These are phyloP conservation scores for Botrytis fragariae DNA, from an alignment of 2,329 filamentous ascomycete species.

Conservation along the genomic window DNA sequence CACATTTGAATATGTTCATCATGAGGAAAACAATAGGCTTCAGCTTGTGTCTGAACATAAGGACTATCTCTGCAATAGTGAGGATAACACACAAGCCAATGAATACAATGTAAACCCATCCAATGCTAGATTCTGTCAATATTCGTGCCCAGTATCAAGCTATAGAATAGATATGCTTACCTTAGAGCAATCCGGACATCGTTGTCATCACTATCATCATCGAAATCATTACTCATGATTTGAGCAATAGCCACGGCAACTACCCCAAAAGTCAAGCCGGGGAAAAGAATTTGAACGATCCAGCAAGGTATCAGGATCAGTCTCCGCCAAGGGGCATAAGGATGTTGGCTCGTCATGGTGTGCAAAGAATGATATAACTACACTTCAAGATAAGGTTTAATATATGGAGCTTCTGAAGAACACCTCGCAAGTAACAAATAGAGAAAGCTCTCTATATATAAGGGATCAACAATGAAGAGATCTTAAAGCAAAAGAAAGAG, in stretches of 20 bases:
- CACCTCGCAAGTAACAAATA: neutral
- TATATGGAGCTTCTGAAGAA: neutral
- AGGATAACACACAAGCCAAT: conserved; percentile 26
- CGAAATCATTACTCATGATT: neutral
- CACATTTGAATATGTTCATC: conserved; percentile 29
- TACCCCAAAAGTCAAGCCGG: neutral
- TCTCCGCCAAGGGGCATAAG: conserved; percentile 19
- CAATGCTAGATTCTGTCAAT: conserved; percentile 11
- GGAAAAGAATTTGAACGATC: conserved; percentile 12
- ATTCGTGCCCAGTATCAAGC: no score
- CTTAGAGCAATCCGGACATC: neutral
- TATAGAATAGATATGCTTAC: neutral
- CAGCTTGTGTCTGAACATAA: conserved; percentile 29
- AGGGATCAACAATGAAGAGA: neutral
- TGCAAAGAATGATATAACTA: neutral
- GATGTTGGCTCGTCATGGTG: conserved; percentile 16
- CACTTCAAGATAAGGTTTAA: neutral
- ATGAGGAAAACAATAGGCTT: conserved; percentile 30
- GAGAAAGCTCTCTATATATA: neutral
- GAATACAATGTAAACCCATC: conserved; percentile 3
- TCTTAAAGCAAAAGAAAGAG: neutral
- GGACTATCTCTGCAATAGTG: conserved; percentile 32
- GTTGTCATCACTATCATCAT: neutral
- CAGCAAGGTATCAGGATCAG: conserved; percentile 16
- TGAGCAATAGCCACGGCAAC: neutral